Conservation (phyloP, 768 basidiomycete species). For the Podaxis mareebaensis region DNA sequence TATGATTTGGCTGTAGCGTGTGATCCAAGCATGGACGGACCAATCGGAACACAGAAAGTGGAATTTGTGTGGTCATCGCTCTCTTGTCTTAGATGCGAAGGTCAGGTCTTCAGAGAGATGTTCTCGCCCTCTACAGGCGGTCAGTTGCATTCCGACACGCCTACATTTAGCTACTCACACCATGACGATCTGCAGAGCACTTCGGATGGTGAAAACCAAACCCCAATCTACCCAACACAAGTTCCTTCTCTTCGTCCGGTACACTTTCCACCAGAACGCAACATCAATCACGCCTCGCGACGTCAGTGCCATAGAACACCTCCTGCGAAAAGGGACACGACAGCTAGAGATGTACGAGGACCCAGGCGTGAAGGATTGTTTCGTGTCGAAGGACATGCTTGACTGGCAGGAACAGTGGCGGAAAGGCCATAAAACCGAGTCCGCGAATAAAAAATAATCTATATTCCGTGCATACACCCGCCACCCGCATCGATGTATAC, state of each 20-base stretch:
- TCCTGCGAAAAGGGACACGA: conserved; percentile 65
- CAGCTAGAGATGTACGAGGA: conserved; percentile 75
- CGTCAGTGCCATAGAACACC: conserved; percentile 70
- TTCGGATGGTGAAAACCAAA: conserved; percentile 74
- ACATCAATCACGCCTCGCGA: conserved; percentile 61
- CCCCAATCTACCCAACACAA: conserved; percentile 58
- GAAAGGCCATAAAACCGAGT: not conserved
- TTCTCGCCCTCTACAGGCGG: conserved; percentile 48
- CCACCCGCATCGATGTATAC: not conserved
- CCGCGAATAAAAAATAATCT: not conserved
- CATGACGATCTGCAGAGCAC: conserved; percentile 47
- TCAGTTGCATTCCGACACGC: conserved; percentile 15
- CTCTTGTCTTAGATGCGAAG: conserved; percentile 10
- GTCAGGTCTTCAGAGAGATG: conserved; percentile 56
- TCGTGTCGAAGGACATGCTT: conserved; percentile 70
- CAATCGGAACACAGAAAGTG: not conserved
- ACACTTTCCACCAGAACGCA: conserved; percentile 69
- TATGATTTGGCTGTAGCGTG: not conserved
- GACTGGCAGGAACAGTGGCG: conserved; percentile 51
- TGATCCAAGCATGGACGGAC: not conserved
- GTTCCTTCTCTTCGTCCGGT: conserved; percentile 68
- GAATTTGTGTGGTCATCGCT: not conserved
- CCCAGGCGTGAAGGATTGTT: conserved; percentile 68
- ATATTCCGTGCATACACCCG: too few species aligned
- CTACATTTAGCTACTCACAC: not conserved